Conservation (phyloP, 2,329 filamentous ascomycete species). For the Clarireedia hainanense region DNA sequence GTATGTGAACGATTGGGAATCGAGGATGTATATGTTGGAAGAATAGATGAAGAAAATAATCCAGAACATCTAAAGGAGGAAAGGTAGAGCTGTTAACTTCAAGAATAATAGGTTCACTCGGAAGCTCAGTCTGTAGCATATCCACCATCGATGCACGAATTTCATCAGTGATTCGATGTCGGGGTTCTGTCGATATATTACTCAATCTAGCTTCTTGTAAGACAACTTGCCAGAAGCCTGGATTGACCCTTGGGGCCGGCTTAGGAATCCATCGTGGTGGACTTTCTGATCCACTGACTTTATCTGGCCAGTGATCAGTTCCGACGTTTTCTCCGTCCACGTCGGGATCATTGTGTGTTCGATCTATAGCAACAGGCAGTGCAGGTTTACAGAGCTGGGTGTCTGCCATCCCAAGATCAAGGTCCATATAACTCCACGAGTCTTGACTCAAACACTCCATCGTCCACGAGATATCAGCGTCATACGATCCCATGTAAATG, state of each 20-base stretch:
- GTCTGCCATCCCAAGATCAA: not conserved
- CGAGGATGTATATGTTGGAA: conserved; percentile 23
- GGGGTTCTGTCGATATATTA: conserved; percentile 12
- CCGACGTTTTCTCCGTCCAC: conserved; percentile 22
- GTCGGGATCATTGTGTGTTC: conserved; percentile 13
- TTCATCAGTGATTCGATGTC: conserved; percentile 15
- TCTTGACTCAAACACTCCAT: conserved; percentile 15
- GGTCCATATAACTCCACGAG: conserved; percentile 5
- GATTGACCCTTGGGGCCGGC: conserved; percentile 16
- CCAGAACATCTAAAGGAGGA: conserved; percentile 22
- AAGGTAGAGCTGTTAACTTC: conserved; percentile 22
- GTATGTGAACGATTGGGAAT: conserved; percentile 23
- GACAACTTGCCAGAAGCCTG: conserved; percentile 23
- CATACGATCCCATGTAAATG: conserved; percentile 25
- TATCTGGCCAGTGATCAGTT: conserved; percentile 24
- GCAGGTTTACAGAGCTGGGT: not conserved
- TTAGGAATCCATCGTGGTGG: conserved; percentile 11
- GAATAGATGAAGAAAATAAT: conserved; percentile 25
- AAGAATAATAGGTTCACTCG: not conserved
- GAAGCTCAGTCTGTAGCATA: conserved; percentile 8
- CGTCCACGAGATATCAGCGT: conserved; percentile 27
- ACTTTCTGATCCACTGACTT: conserved; percentile 12
- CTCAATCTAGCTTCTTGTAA: conserved; percentile 21
- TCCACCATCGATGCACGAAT: conserved; percentile 16
- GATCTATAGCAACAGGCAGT: not conserved